Base-by-base conservation (phyloP, 352 stramenopile species). In the Elongisporangium undulatum region DNA sequence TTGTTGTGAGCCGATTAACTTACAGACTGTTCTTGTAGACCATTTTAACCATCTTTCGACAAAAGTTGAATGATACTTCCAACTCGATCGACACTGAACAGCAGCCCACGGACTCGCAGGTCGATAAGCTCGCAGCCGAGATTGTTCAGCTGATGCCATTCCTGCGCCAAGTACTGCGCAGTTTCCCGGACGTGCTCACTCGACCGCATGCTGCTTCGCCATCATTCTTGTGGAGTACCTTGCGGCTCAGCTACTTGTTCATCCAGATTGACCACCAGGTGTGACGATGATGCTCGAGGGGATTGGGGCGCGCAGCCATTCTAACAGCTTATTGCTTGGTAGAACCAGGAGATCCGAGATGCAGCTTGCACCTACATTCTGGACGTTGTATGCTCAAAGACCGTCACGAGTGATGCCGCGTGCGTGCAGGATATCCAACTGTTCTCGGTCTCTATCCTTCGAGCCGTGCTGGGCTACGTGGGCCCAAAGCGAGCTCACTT, bases 311-410 rank as follows among this genome's bases (percentile, higher is more conserved):
- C 51, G 19, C 41, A 29, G 23, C 20, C 17, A 19, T 38, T 13
- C 15, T n/a, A 20, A 15, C 7, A 9, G 6, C 16, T 23, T 2
- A 13, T 17, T 4, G 5, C 20, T 10, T 6, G 45, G n/a, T 48
- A 85, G 77, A 68, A 62, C 22, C 79, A 89, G 55, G 74, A 81
- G 59, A 83, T 90, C n/a, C 82, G 67, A 53, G 82, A 92, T 53
- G 71, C 76, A 39, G 68, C 74, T 13, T 92, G 82, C 51, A 67
- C 85, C 56, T 90, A 89, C 51, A 53, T 92, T 17, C 52, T 89
- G 20, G 66, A 82, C 12, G 74, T 65, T 4, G 62, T 83, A 64
- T 70, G 75, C 59, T 41, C 29, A 41, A 6, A 41, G 29, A 41
- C 8, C 29, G 29, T 41, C 5, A 15, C 29, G 13, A 41, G 13